Base-by-base conservation (phyloP, 371 early-diverging fungal species). In the Batkoa obscura region DNA sequence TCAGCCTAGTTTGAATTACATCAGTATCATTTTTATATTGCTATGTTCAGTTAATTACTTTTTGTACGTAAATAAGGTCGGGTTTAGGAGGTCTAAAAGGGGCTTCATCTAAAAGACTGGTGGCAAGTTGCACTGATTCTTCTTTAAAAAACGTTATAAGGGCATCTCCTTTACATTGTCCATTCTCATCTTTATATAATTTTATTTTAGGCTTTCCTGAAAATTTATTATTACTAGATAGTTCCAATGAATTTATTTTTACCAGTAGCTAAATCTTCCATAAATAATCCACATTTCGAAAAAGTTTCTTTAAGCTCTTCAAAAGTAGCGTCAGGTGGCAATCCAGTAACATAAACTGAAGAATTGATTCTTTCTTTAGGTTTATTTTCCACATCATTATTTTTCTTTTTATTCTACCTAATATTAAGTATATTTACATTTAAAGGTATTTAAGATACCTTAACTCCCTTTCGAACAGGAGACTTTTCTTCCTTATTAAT, bases 91-190 rank as follows among this genome's bases (percentile, higher is more conserved):
- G 63, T 8, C 94, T 79, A 52, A 88, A 79, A 31, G 79, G 80
- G 2, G 83, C 66, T 23, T 94, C 94, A 62, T 94, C 93, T 68
- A 93, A 53, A 32, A 96, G 68, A 42, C 82, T 72, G 35, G 86
- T 71, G 0, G 91, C 88, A 32, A 96, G 66, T 5, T 79, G 68
- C 6, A 93, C 93, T 0, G 88, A 88, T 55, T 93, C 93, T 55
- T 78, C 82, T 64, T 90, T 84, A 59, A 89, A 81, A 61, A 85
- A 94, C 0, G 84, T 84, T 15, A 95, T 81, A 10, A 94, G 67
- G 0, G 84, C 94, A 62, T 95, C 96, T 0, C 94, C 96, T 62
- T 92, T 94, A 42, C 73, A 64, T 2, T 60, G 57, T 12, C 79
- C 82, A 6, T 81, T 71, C 5, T 69, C 68, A 43, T 90, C 75